Evolutionary conservation across 2,329 filamentous ascomycete species (phyloP), one percentile per base, ranked within the genome.

Genomic region (Trichoderma asperellum): DNA sequence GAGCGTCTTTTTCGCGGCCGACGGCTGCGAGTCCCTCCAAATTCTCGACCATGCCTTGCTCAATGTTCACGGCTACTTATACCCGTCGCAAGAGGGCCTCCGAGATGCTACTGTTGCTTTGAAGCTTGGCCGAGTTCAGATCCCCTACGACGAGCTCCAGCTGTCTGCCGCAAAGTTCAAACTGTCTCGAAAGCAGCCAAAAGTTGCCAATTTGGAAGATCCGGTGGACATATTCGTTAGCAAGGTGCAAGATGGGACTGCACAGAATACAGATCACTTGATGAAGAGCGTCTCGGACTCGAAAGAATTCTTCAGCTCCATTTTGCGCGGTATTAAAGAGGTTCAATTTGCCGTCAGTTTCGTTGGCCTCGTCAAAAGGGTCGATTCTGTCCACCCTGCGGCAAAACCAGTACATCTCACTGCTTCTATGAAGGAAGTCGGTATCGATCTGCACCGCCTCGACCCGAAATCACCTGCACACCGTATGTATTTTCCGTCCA

Each of bases 401-500:
- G 88, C 90, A 34, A 84, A 86, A n/a, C 90, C 93, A 4, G 86
- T 97, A 8, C 89, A 92, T 70, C 85, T 97, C 71, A 97, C 95
- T 76, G 87, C 94, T 56, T 94, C 95, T 7, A 97, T 97, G 87
- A 98, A 99, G 79, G 96, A 99, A 78, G 89, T 99, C 53, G 95
- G 95, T 70, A 87, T 99, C 77, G 96, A 99, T 77, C 83, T 99
- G 52, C 91, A 98, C 77, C 90, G 95, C 27, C 86, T 99, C 67
- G 95, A 99, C 77, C 91, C 93, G 53, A 95, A 93, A 75, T 97
- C 94, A 18, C 94, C 96, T 0, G 94, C 95, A 0, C 96, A 99
- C 83, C 90, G 96, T 72, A 99, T 98, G 96, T 98, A 99, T 80
- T 99, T 99, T 77, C 92, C 94, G 2, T 89, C 91, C 27, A 91